A percentile compares a stretch with the other conserved stretches of the same genome.
phyloP scores from a whole-genome alignment of 2,329 filamentous ascomycete genomes.

The Ascochyta clinopodiicola region DNA sequence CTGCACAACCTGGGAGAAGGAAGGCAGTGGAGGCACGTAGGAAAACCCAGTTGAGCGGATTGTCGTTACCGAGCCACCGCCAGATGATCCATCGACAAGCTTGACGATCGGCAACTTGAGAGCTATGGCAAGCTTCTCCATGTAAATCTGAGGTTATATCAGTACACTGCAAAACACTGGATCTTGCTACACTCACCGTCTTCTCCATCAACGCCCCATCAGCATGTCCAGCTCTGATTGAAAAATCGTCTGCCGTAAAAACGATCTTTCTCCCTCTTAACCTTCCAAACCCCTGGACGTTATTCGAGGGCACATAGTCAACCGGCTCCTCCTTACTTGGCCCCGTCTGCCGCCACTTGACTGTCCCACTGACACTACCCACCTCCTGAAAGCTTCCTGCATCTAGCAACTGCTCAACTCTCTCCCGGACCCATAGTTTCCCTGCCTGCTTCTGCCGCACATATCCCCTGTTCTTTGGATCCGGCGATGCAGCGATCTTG shows the following conservation, averaged over 20 bases:
- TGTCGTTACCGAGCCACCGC: constrained; percentile 67
- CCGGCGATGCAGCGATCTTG: constrained; percentile 62
- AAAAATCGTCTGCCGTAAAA: constrained; percentile 70
- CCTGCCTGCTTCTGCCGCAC: constrained; percentile 68
- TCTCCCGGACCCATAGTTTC: constrained; percentile 70
- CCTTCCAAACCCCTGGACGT: constrained; percentile 65
- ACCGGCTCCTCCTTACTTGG: constrained; percentile 55
- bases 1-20: constrained; percentile 60
- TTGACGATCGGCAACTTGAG: constrained; percentile 67
- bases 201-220: constrained; percentile 66
- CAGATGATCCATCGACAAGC: constrained; percentile 68
- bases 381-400: constrained; percentile 63
- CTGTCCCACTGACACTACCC: constrained; percentile 65
- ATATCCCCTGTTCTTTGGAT: constrained; percentile 63
- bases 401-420: constrained; percentile 66
- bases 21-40: constrained; percentile 64
- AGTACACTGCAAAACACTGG: constrained; percentile 4
- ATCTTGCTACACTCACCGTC: constrained; percentile 46
- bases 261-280: constrained; percentile 62
- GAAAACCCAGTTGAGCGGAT: constrained; percentile 63
- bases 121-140: constrained; percentile 66
- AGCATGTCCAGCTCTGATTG: constrained; percentile 67
- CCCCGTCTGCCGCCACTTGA: constrained; percentile 62
- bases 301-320: constrained; percentile 66
- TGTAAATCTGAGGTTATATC: constrained; percentile 54